phyloP scores from a whole-genome alignment of 345 rosid species.

The Gossypium herbaceum region DNA sequence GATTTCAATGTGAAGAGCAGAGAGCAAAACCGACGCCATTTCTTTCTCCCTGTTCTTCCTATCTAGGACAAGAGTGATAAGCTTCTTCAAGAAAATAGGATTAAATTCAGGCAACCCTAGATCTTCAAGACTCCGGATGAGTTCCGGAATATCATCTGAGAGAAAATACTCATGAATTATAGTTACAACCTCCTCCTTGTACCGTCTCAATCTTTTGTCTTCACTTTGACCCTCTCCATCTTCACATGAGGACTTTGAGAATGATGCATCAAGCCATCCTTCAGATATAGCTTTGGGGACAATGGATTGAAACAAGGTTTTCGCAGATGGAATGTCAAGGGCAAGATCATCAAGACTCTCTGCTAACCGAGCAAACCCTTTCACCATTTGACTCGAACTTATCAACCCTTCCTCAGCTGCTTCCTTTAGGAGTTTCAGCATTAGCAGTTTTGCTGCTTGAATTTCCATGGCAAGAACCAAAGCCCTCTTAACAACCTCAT shows the following conservation, averaged over 20 bases:
- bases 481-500: slow-evolving; percentile 97
- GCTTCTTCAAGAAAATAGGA: slow-evolving; percentile 80
- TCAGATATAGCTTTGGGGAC: slow-evolving; percentile 65
- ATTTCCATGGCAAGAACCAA: slow-evolving; percentile 84
- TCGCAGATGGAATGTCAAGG: slow-evolving; percentile 86
- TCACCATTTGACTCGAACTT: slow-evolving; percentile 92
- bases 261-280: slow-evolving; percentile 88
- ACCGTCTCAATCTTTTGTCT: slow-evolving; percentile 50
- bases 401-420: slow-evolving; percentile 91
- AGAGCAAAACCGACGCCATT: slow-evolving; percentile 93
- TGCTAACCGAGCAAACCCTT: slow-evolving; percentile 74
- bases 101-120: slow-evolving; percentile 64
- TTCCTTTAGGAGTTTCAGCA: slow-evolving; percentile 73
- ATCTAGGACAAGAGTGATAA: slow-evolving; percentile 92
- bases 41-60: slow-evolving; percentile 98
- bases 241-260: slow-evolving; percentile 34
- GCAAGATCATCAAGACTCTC: slow-evolving; percentile 97
- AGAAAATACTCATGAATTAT: slow-evolving; percentile 93
- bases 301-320: slow-evolving; percentile 49
- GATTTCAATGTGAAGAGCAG: slow-evolving; percentile 90
- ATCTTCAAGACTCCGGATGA: slow-evolving; percentile 82
- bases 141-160: slow-evolving; percentile 96
- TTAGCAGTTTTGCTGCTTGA: slow-evolving; percentile 54
- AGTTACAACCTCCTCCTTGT: slow-evolving; percentile 70
- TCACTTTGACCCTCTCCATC: slow-evolving; percentile 38